phyloP scores from a whole-genome alignment of 2,329 filamentous ascomycete genomes.

The Pestalotiopsis sp. region DNA sequence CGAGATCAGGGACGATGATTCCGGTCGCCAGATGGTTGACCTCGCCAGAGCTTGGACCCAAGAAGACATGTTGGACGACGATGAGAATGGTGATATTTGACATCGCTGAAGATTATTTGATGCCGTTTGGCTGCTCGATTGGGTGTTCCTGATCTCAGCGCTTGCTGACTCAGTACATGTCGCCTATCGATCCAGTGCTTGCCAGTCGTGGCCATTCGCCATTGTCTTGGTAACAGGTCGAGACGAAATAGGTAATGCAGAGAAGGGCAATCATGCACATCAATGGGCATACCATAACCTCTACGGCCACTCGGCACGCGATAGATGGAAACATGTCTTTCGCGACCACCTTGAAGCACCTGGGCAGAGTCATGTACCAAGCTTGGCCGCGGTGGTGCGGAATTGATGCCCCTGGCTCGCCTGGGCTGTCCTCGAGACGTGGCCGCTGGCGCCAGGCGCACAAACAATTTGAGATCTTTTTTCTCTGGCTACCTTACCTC shows the following conservation, averaged over 20 bases:
- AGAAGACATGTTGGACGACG: background rate
- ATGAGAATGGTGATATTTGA: background rate
- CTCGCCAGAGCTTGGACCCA: background rate
- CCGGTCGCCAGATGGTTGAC: background rate
- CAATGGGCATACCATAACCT: background rate
- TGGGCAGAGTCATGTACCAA: background rate
- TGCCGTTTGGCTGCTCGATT: background rate
- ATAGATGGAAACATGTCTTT: background rate
- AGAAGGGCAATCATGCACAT: background rate
- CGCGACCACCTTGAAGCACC: background rate
- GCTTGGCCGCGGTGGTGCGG: background rate
- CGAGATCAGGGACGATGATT: slow-evolving; percentile 1
- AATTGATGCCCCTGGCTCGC: background rate
- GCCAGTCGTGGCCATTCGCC: too few relatives aligned
- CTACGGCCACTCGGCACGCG: background rate
- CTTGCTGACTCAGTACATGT: background rate
- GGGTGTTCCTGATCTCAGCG: background rate
- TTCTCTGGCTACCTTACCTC: background rate
- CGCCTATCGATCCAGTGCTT: background rate
- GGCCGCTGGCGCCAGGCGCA: background rate
- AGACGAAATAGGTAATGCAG: background rate
- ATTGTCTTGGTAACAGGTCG: background rate
- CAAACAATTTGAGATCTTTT: background rate
- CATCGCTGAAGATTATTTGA: background rate
- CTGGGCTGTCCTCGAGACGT: background rate